These are phyloP conservation scores for Solanum aculeatissimum DNA, from an alignment of 305 asterid species.

Conservation along the genomic window DNA sequence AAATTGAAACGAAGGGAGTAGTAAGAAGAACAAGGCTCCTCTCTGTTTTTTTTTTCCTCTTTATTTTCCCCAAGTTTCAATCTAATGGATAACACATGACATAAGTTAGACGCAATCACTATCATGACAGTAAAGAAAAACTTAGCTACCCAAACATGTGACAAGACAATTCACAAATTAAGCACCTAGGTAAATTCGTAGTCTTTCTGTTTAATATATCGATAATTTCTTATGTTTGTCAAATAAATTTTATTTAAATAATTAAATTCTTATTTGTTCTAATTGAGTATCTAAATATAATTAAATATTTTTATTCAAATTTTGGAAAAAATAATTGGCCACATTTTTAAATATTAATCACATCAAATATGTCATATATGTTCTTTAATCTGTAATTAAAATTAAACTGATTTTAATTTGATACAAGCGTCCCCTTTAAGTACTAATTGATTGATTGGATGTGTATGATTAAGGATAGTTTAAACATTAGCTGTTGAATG, in stretches of 20 bases:
- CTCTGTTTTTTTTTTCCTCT: too few relatives aligned
- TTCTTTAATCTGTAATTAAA: neutral
- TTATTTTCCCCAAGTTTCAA: too few relatives aligned
- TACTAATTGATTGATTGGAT: neutral
- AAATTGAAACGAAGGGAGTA: neutral
- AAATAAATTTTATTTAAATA: neutral
- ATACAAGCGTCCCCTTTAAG: neutral
- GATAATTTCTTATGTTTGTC: neutral
- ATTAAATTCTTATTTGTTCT: too few relatives aligned
- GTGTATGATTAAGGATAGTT: neutral
- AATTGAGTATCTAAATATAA: neutral
- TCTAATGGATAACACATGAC: too few relatives aligned
- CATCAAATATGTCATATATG: neutral
- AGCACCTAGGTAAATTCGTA: neutral
- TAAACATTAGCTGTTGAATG: neutral
- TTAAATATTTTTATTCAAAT: neutral
- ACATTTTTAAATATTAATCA: neutral
- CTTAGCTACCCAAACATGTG: neutral
- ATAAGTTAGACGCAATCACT: neutral
- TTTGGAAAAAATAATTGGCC: neutral
- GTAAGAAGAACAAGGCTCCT: too few relatives aligned
- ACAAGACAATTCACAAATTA: neutral
- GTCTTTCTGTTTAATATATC: neutral
- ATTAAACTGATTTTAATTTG: neutral
- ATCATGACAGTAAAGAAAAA: neutral